phyloP scores from a whole-genome alignment of 2,329 filamentous ascomycete genomes.

The Thielaviopsis musarum region DNA sequence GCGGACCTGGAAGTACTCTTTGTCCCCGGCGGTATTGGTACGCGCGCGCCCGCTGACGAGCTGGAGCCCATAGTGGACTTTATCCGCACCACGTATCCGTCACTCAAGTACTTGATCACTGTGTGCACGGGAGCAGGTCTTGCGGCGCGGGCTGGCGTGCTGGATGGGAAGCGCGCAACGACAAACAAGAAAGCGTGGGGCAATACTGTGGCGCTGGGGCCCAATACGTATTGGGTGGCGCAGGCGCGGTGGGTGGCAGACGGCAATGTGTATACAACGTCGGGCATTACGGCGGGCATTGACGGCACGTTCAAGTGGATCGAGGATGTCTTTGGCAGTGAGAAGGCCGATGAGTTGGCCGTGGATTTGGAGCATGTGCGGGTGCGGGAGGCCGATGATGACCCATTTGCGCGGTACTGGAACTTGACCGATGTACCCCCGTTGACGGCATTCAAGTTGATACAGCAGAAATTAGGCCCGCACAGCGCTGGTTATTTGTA shows the following conservation, averaged over 20 bases:
- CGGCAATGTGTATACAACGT: conserved; percentile 49
- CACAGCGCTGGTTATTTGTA: not conserved
- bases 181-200: conserved; percentile 47
- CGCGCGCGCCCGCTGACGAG: conserved; percentile 20
- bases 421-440: conserved; percentile 3
- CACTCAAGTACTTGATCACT: conserved; percentile 39
- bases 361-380: conserved; percentile 1
- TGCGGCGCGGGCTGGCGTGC: conserved; percentile 38
- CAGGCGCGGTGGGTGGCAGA: conserved; percentile 48
- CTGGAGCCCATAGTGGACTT: conserved; percentile 21
- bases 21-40: conserved; percentile 46
- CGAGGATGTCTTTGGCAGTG: not conserved
- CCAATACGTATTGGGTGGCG: conserved; percentile 40
- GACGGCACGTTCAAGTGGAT: not conserved
- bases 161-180: conserved; percentile 45
- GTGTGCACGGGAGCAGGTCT: conserved; percentile 50
- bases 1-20: conserved; percentile 44
- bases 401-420: not conserved
- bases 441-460: not conserved
- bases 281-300: conserved; percentile 28
- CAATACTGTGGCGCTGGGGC: conserved; percentile 28
- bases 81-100: conserved; percentile 27
- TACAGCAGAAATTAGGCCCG: not conserved
- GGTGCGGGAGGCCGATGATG: not conserved
- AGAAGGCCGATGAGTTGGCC: not conserved